Percentiles rank a stretch among this genome's conserved stretches.
These are phyloP conservation scores for Fusarium keratoplasticum DNA, from an alignment of 2,329 filamentous ascomycete species.

Conservation along the genomic window DNA sequence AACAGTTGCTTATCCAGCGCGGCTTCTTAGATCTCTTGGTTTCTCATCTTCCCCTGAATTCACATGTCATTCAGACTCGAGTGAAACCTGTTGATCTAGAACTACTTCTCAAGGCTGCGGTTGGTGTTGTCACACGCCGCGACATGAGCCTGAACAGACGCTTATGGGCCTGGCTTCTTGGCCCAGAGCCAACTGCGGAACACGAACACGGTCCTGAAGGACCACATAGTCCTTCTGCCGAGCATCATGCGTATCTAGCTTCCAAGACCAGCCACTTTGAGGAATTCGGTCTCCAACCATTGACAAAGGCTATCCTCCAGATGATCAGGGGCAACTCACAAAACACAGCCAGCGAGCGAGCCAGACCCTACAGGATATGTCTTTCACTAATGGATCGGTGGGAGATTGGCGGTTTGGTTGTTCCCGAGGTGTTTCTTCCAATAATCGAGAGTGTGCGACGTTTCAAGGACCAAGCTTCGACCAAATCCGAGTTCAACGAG, in stretches of 20 bases:
- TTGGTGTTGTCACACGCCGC: slow-evolving; percentile 86
- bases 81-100: slow-evolving; percentile 83
- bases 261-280: slow-evolving; percentile 86
- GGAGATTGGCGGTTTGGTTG: slow-evolving; percentile 93
- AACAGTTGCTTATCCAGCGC: slow-evolving; percentile 90
- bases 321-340: slow-evolving; percentile 71
- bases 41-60: slow-evolving; percentile 87
- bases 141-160: slow-evolving; percentile 98
- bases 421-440: slow-evolving; percentile 89
- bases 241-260: slow-evolving; percentile 58
- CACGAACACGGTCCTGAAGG: slow-evolving; percentile 61
- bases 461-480: slow-evolving; percentile 74
- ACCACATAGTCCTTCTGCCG: slow-evolving; percentile 55
- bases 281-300: slow-evolving; percentile 77
- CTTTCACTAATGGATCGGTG: slow-evolving; percentile 97
- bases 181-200: slow-evolving; percentile 73
- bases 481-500: slow-evolving; percentile 81
- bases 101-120: slow-evolving; percentile 82
- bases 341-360: slow-evolving; percentile 68
- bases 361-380: slow-evolving; percentile 89
- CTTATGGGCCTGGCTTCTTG: slow-evolving; percentile 96
- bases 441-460: slow-evolving; percentile 82
- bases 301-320: slow-evolving; percentile 79
- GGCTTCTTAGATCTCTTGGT: slow-evolving; percentile 95
- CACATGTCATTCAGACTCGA: slow-evolving; percentile 79